These are phyloP conservation scores for Tulasnella sp. DNA, from an alignment of 768 basidiomycete genomes.

Conservation along the genomic window DNA sequence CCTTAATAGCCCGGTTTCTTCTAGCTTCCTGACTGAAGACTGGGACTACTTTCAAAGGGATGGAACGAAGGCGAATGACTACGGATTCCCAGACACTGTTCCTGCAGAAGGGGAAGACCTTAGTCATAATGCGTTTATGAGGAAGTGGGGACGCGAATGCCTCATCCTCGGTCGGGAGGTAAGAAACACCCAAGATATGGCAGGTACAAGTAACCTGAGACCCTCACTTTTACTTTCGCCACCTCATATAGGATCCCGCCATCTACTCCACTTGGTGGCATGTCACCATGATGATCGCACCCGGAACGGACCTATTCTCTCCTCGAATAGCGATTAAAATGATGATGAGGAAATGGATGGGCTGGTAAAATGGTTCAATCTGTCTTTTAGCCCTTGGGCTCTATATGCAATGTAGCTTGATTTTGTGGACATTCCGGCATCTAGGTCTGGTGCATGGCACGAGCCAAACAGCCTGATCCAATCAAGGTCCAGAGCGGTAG, in stretches of 20 bases:
- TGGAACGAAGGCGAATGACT: conserved; percentile 23
- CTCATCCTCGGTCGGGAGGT: conserved; percentile 14
- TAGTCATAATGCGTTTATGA: background rate
- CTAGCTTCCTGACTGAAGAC: background rate
- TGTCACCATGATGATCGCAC: conserved; percentile 20
- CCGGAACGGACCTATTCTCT: conserved; percentile 29
- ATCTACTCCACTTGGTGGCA: background rate
- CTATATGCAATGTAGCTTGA: too few species aligned
- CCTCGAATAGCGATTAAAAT: background rate
- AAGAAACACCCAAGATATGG: background rate
- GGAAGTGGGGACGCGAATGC: background rate
- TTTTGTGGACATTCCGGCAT: too few species aligned
- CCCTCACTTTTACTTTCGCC: background rate
- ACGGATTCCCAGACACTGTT: conserved; percentile 8
- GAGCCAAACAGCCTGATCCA: background rate
- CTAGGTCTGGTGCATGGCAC: too few species aligned
- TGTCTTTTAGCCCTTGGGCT: too few species aligned
- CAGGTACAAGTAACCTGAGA: background rate
- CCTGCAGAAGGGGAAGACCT: conserved; percentile 25
- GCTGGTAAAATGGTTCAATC: conserved; percentile 2
- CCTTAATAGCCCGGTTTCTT: background rate
- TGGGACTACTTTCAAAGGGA: background rate
- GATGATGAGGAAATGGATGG: background rate
- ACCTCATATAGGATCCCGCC: background rate
- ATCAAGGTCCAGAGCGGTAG: background rate